Evolutionary conservation across 2,329 filamentous ascomycete genomes (phyloP).

Genomic region (Pseudocercospora macadamiae): DNA sequence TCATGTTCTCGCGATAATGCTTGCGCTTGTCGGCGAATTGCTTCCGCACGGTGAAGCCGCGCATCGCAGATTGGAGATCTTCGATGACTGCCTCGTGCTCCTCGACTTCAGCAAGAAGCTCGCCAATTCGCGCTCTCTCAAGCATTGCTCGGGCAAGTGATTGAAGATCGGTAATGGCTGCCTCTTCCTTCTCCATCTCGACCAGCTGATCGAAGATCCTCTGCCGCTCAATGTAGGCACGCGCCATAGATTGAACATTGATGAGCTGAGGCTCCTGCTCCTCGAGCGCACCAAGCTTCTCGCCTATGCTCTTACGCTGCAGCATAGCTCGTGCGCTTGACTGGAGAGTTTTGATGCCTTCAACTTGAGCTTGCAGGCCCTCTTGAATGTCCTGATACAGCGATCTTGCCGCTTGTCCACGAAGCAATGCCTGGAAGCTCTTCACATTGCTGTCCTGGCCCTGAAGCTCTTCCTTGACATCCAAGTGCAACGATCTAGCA

Average conservation of each 20-base stretch:
- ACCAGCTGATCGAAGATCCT: constrained; percentile 66
- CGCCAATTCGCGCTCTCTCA: constrained; percentile 71
- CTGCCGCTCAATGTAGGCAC: constrained; percentile 68
- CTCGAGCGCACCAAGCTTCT: constrained; percentile 58
- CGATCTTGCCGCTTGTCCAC: constrained; percentile 62
- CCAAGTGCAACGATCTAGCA: constrained; percentile 59
- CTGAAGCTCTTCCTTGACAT: constrained; percentile 57
- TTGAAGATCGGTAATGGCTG: constrained; percentile 72
- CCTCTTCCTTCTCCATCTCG: constrained; percentile 69
- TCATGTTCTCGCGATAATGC: constrained; percentile 95
- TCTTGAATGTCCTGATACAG: constrained; percentile 15
- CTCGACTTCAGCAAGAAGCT: constrained; percentile 75
- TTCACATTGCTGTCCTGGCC: constrained; percentile 37
- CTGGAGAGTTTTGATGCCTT: constrained; percentile 54
- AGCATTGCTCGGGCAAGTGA: constrained; percentile 77
- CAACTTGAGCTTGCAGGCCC: constrained; percentile 50
- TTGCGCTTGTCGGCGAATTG: constrained; percentile 82
- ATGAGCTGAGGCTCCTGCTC: constrained; percentile 60
- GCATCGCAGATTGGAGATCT: constrained; percentile 73
- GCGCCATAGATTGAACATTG: constrained; percentile 66
- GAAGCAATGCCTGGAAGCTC: constrained; percentile 66
- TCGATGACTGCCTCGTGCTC: constrained; percentile 77
- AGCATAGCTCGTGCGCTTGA: constrained; percentile 55
- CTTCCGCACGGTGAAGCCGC: constrained; percentile 72
- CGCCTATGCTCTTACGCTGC: constrained; percentile 47